Evolutionary conservation across 306 rosid genomes (phyloP).

Genomic region (Trichosanthes truncata): DNA sequence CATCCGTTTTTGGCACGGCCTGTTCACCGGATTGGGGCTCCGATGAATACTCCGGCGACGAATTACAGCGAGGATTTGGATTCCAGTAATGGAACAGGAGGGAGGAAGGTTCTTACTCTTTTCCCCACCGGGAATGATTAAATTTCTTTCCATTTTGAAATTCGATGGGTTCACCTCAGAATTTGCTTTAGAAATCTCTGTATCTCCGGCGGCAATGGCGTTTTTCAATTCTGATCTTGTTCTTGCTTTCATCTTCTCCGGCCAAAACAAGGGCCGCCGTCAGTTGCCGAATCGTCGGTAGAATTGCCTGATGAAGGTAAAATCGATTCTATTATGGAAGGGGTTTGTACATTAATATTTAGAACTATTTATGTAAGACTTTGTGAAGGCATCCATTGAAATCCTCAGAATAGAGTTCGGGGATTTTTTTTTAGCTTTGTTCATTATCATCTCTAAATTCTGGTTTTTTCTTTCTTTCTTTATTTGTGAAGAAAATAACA

Average conservation of each 20-base stretch:
- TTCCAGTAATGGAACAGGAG: constrained; percentile 61
- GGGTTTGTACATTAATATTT: not conserved
- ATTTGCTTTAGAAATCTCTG: not conserved
- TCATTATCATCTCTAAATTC: not conserved
- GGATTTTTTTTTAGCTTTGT: not conserved
- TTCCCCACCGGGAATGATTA: constrained; percentile 89
- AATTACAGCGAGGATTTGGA: constrained; percentile 68
- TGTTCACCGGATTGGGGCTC: constrained; percentile 59
- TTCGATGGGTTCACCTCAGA: not conserved
- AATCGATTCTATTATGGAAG: not conserved
- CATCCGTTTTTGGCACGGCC: constrained; percentile 61
- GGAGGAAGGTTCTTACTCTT: constrained; percentile 78
- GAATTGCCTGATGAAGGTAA: not conserved
- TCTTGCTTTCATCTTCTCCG: not conserved
- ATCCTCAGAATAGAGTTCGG: not conserved
- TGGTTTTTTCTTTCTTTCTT: not conserved
- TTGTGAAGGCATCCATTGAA: not conserved
- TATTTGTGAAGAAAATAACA: not conserved
- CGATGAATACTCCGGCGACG: constrained; percentile 34
- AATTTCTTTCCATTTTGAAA: not conserved
- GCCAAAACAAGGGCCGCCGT: not conserved
- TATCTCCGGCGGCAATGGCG: not conserved
- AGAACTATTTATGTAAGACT: not conserved
- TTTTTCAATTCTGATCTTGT: not conserved
- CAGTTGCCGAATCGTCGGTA: not conserved